Evolutionary conservation across 768 basidiomycete species (phyloP), one percentile per base, ranked within the genome.

Genomic region (Fomitopsis pulvina): DNA sequence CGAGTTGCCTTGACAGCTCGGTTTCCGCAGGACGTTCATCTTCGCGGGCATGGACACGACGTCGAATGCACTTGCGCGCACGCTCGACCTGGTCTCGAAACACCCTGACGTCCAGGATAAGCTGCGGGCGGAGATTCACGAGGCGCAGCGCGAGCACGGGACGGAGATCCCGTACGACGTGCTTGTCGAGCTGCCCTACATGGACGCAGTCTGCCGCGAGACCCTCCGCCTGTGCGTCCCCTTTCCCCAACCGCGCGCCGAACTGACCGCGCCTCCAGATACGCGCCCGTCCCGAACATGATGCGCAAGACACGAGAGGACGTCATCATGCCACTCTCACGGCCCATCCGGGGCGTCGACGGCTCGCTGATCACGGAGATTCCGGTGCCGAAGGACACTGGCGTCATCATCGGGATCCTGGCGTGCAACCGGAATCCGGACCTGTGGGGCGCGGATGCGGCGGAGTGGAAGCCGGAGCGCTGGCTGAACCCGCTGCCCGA

Each of bases 371-470:
- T 59, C 29, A 41, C 39, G 49, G 54, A 57, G 40, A 58, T 77
- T 18, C 55, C 52, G 3, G 60, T 77, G 6, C 53, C 74, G 2
- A 68, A 71, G 52, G 74, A 69, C 29, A 70, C 71, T 1, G 49
- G 55, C 5, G 55, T 80, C 6, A 63, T 61, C 18, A 57, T 74
- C 12, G 68, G 75, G 4, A 64, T 76, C 38, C 57, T 63, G 38
- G 63, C 60, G 37, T 63, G 78, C 21, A 77, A 79, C 53, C 57
- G 64, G 21, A 69, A 71, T 14, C 63, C 64, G 40, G 61, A 55
- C 1, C 56, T 72, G 5, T 79, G 76, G 71, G 78, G 79, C 4
- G 47, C 61, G 1, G 69, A 73, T 32, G 71, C 75, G 2, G 66
- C 60, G 26, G 63, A 68, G 39, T 77, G 76, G 55, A 63, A 64